Conservation (phyloP, 2,329 filamentous ascomycete genomes). For the Cladosporium sphaerospermum region DNA sequence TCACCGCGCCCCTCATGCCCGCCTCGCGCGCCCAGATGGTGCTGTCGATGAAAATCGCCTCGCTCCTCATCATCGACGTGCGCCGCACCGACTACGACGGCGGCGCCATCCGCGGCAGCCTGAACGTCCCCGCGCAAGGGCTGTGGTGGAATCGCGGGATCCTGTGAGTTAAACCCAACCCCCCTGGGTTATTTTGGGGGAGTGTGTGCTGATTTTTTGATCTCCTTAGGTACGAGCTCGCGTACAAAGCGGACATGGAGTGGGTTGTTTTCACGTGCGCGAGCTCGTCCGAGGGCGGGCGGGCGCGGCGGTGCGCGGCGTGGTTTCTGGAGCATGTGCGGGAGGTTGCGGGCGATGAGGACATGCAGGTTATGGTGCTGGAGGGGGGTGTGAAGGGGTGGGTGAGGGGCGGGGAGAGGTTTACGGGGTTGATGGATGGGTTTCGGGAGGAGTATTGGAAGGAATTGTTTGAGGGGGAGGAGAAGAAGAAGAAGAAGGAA, state of each 20-base stretch:
- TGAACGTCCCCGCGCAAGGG: slow-evolving; percentile 44
- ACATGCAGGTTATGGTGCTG: slow-evolving; percentile 38
- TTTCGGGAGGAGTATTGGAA: slow-evolving; percentile 38
- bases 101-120: slow-evolving; percentile 38
- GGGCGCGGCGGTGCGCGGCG: slow-evolving; percentile 30
- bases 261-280: slow-evolving; percentile 44
- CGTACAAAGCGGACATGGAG: slow-evolving; percentile 39
- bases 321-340: slow-evolving; percentile 33
- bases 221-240: slow-evolving; percentile 32
- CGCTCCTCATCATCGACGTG: slow-evolving; percentile 39
- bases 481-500: neutral
- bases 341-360: slow-evolving; percentile 28
- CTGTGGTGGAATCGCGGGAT: slow-evolving; percentile 42
- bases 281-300: slow-evolving; percentile 19
- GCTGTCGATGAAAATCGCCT: slow-evolving; percentile 31
- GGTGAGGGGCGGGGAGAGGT: slow-evolving; percentile 37
- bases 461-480: slow-evolving; percentile 28
- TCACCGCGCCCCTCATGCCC: slow-evolving; percentile 34
- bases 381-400: slow-evolving; percentile 41
- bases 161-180: slow-evolving; percentile 19
- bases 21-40: slow-evolving; percentile 32
- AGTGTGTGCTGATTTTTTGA: neutral
- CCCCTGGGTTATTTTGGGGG: too few species aligned
- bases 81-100: slow-evolving; percentile 44
- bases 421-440: slow-evolving; percentile 35